These are phyloP conservation scores for Fusarium bulbicola DNA, from an alignment of 2,329 filamentous ascomycete species.

Conservation along the genomic window DNA sequence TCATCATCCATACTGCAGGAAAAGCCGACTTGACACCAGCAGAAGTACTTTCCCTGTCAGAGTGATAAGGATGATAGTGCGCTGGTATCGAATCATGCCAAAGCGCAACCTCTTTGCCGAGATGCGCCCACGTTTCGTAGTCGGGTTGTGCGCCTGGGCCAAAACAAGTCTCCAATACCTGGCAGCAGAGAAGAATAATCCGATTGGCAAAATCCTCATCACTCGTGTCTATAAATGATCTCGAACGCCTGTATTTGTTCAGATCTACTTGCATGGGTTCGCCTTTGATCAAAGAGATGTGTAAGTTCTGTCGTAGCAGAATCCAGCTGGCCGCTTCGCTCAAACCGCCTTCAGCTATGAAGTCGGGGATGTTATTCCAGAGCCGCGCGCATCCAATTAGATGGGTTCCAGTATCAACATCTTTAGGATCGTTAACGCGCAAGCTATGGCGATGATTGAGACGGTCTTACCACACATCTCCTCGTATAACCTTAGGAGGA, in stretches of 20 bases:
- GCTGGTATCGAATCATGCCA: slow-evolving; percentile 37
- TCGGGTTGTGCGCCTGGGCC: slow-evolving; percentile 44
- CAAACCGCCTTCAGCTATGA: slow-evolving; percentile 46
- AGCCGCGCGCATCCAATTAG: slow-evolving; percentile 41
- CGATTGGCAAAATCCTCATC: slow-evolving; percentile 43
- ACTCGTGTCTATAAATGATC: slow-evolving; percentile 34
- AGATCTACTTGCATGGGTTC: slow-evolving; percentile 49
- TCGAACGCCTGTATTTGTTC: slow-evolving; percentile 45
- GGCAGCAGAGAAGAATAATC: slow-evolving; percentile 41
- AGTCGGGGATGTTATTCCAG: slow-evolving; percentile 41
- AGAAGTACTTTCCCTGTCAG: slow-evolving; percentile 22
- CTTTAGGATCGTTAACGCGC: slow-evolving; percentile 7
- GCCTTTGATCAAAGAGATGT: slow-evolving; percentile 55
- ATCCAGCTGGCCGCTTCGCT: slow-evolving; percentile 57
- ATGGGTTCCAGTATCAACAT: slow-evolving; percentile 41
- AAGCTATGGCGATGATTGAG: background rate
- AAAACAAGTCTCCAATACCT: slow-evolving; percentile 47
- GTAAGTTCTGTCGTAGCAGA: slow-evolving; percentile 59
- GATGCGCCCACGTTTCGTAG: slow-evolving; percentile 23
- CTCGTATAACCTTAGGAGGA: slow-evolving; percentile 52
- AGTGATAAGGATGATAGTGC: background rate
- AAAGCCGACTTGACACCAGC: slow-evolving; percentile 6
- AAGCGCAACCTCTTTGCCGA: slow-evolving; percentile 32
- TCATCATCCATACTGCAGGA: slow-evolving; percentile 28
- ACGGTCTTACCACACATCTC: slow-evolving; percentile 49